These are phyloP conservation scores for Alternaria arborescens DNA, from an alignment of 2,329 filamentous ascomycete genomes.

Conservation along the genomic window DNA sequence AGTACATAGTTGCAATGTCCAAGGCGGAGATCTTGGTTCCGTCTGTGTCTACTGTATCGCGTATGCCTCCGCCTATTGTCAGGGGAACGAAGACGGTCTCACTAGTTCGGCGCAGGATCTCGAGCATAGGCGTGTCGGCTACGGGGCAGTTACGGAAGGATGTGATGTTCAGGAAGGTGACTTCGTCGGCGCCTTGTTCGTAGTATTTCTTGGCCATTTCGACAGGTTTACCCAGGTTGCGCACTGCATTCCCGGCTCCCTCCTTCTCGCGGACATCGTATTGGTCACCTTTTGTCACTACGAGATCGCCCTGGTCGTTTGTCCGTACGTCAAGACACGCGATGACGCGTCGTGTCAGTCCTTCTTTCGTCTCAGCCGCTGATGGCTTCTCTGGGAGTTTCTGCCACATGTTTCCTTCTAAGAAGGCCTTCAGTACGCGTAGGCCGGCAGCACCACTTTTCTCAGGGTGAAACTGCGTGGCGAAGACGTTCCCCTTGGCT, in stretches of 20 bases:
- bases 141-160: slow-evolving; percentile 95
- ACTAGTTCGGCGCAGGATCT: slow-evolving; percentile 85
- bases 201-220: slow-evolving; percentile 95
- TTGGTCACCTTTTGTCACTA: slow-evolving; percentile 98
- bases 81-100: slow-evolving; percentile 94
- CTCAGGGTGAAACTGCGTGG: slow-evolving; percentile 96
- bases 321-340: slow-evolving; percentile 95
- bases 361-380: slow-evolving; percentile 60
- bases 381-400: slow-evolving; percentile 57
- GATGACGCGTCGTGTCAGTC: slow-evolving; percentile 90
- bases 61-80: slow-evolving; percentile 94
- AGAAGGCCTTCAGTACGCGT: slow-evolving; percentile 82
- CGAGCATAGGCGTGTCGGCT: slow-evolving; percentile 93
- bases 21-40: slow-evolving; percentile 87
- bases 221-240: slow-evolving; percentile 96
- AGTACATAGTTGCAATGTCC: slow-evolving; percentile 95
- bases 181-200: slow-evolving; percentile 93
- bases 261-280: slow-evolving; percentile 96
- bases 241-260: slow-evolving; percentile 68
- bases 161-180: slow-evolving; percentile 98
- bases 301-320: slow-evolving; percentile 92
- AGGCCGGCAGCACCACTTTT: slow-evolving; percentile 93
- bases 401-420: slow-evolving; percentile 72
- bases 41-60: slow-evolving; percentile 89
- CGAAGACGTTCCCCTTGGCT: slow-evolving; percentile 83